Evolutionary conservation across 805 yeast genomes (phyloP).

Genomic region (Pichia gijzeniarum): DNA sequence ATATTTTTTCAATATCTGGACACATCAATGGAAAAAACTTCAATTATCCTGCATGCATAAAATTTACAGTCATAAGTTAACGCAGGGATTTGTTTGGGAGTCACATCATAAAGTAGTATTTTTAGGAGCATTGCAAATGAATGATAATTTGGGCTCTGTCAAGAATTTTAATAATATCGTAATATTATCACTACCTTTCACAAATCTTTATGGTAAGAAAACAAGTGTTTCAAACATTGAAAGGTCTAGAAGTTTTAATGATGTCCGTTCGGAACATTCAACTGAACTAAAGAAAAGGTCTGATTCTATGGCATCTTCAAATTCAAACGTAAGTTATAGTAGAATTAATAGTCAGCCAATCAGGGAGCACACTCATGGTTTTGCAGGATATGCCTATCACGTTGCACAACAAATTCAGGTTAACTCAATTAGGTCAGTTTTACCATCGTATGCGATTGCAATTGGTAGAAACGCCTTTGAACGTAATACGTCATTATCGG

Average conservation of each 20-base stretch:
- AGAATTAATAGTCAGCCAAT: neutral
- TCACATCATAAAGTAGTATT: constrained; percentile 68
- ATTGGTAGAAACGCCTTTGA: constrained; percentile 71
- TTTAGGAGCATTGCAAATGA: constrained; percentile 46
- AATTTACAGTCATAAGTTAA: constrained; percentile 49
- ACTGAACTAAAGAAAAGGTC: neutral
- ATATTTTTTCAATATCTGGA: constrained; percentile 45
- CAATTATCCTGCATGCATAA: constrained; percentile 49
- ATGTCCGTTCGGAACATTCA: too few relatives aligned
- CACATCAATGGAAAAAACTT: constrained; percentile 59
- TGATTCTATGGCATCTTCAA: constrained; percentile 1
- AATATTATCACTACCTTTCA: constrained; percentile 47
- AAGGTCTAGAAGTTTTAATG: too few relatives aligned
- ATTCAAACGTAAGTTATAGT: constrained; percentile 3
- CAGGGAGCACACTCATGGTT: constrained; percentile 29
- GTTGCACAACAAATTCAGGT: constrained; percentile 66
- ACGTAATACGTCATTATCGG: constrained; percentile 56
- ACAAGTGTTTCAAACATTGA: too few relatives aligned
- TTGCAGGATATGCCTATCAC: constrained; percentile 68
- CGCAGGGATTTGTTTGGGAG: constrained; percentile 69
- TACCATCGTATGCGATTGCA: constrained; percentile 73
- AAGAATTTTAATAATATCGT: constrained; percentile 43
- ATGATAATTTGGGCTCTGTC: constrained; percentile 39
- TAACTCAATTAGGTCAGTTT: constrained; percentile 60
- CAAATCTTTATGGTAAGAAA: constrained; percentile 35